Evolutionary conservation across 2,329 filamentous ascomycete genomes (phyloP).

Genomic region (Aureobasidium sp.): DNA sequence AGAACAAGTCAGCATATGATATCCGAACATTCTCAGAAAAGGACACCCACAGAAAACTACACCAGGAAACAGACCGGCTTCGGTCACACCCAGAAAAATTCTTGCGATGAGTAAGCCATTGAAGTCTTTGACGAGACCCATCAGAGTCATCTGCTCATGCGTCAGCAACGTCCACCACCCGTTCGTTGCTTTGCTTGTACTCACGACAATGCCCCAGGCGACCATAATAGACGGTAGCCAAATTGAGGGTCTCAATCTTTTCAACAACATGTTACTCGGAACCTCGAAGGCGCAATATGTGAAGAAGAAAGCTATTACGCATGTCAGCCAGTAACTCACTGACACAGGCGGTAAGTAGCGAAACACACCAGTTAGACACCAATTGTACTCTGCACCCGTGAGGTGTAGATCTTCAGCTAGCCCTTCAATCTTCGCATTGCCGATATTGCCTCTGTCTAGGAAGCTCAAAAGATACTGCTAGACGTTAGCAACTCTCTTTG

Average conservation of each 20-base stretch:
- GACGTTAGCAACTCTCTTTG: neutral
- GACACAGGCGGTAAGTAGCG: neutral
- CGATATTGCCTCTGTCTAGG: conserved; percentile 24
- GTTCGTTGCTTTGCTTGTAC: neutral
- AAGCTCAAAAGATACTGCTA: conserved; percentile 26
- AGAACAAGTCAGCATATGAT: neutral
- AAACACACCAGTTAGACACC: conserved; percentile 23
- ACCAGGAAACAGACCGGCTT: conserved; percentile 36
- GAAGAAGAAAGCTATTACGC: conserved; percentile 32
- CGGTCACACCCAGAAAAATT: conserved; percentile 43
- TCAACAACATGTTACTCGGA: conserved; percentile 37
- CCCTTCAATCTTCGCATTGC: conserved; percentile 26
- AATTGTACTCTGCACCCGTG: conserved; percentile 46
- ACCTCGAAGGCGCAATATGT: conserved; percentile 35
- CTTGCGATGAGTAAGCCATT: conserved; percentile 24
- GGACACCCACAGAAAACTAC: conserved; percentile 14
- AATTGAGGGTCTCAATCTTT: conserved; percentile 26
- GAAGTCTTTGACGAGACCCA: conserved; percentile 26
- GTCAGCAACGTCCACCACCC: neutral
- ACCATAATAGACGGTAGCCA: conserved; percentile 27
- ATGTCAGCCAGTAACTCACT: neutral
- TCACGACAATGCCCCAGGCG: conserved; percentile 23
- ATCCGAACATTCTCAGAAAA: neutral
- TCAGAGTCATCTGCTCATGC: conserved; percentile 28
- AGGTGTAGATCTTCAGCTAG: conserved; percentile 21